Percentiles rank a stretch among this genome's conserved stretches.
Evolutionary conservation across 208 protist genomes (phyloP).

Genomic region (Leishmania arabica): DNA sequence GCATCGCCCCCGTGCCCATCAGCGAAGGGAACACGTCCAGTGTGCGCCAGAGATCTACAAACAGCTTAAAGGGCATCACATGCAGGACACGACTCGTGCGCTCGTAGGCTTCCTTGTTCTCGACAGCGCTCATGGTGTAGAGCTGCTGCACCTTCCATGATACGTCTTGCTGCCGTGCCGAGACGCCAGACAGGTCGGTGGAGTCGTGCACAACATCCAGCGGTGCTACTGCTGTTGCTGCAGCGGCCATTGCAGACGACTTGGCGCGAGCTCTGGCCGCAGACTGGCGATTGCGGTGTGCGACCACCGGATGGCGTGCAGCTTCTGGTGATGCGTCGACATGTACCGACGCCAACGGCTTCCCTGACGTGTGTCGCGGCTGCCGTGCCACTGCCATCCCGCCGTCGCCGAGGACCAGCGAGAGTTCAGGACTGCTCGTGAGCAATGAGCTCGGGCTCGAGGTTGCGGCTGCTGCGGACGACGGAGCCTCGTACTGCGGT

Average conservation of each 20-base stretch:
- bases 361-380: background rate
- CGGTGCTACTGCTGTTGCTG: background rate
- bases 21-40: constrained; percentile 73
- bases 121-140: constrained; percentile 27
- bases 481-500: constrained; percentile 24
- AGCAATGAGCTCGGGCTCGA: constrained; percentile 13
- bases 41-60: constrained; percentile 54
- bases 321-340: background rate
- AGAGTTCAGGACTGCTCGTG: constrained; percentile 7
- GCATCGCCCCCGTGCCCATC: constrained; percentile 41
- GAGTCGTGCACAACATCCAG: background rate
- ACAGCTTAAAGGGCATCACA: constrained; percentile 45
- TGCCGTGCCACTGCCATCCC: background rate
- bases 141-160: constrained; percentile 40
- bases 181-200: background rate
- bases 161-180: constrained; percentile 33
- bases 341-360: background rate
- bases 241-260: background rate
- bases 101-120: constrained; percentile 28
- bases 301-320: too few relatives aligned
- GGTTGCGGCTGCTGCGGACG: constrained; percentile 25
- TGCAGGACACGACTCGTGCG: constrained; percentile 21
- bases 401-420: background rate
- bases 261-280: background rate
- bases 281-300: background rate